Percentiles rank a stretch among this genome's conserved stretches.
phyloP scores from a whole-genome alignment of 140 eudicot species.

The Stevia rebaudiana region DNA sequence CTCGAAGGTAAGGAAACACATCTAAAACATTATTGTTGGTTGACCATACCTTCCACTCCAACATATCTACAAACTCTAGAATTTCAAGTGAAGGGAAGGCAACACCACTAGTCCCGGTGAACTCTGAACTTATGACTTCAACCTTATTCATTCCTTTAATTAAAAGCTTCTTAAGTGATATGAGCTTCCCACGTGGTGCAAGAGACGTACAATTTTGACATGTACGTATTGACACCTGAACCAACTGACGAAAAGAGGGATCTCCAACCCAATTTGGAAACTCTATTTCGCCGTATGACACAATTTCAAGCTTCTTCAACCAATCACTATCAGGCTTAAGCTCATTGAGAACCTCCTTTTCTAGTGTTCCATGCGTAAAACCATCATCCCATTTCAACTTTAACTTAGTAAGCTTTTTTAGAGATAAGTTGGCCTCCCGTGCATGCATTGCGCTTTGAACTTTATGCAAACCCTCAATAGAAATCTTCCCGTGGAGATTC shows the following conservation, averaged over 20 bases:
- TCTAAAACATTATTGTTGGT: neutral
- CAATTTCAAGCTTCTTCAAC: neutral
- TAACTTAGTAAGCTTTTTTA: too few relatives aligned
- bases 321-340: neutral
- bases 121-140: neutral
- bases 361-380: neutral
- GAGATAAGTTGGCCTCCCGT: too few relatives aligned
- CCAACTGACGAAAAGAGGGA: neutral
- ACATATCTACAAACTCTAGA: neutral
- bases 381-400: neutral
- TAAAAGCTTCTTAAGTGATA: neutral
- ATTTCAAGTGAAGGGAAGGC: neutral
- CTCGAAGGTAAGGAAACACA: neutral
- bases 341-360: neutral
- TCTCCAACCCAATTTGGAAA: neutral
- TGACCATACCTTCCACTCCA: neutral
- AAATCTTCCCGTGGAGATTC: too few relatives aligned
- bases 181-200: neutral
- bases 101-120: neutral
- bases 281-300: neutral
- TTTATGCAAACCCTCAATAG: too few relatives aligned
- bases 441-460: too few relatives aligned
- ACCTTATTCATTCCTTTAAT: slow-evolving; percentile 3
- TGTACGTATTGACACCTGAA: neutral
- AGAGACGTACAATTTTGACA: neutral